phyloP scores from a whole-genome alignment of 2,329 filamentous ascomycete species.

The Pyricularia sp. region DNA sequence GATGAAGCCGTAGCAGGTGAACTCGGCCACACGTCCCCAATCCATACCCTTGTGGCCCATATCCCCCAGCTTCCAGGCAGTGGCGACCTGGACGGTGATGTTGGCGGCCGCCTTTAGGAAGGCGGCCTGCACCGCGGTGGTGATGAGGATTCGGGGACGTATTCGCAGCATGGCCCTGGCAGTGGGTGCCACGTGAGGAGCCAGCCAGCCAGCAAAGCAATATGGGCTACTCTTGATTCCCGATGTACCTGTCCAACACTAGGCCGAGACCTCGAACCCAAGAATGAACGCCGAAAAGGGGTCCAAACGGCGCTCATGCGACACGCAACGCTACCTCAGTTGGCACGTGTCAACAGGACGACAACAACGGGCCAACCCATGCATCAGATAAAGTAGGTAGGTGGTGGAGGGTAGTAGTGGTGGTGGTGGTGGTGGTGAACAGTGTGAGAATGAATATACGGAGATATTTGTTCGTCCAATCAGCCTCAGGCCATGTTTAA shows the following conservation, averaged over 20 bases:
- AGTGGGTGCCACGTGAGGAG: neutral
- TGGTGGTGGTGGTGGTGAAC: neutral
- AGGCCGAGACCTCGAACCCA: neutral
- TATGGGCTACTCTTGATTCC: neutral
- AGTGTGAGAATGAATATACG: neutral
- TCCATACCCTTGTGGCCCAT: conserved; percentile 6
- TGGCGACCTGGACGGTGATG: conserved; percentile 11
- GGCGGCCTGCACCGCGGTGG: conserved; percentile 8
- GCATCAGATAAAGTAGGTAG: neutral
- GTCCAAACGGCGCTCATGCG: neutral
- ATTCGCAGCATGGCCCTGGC: conserved; percentile 4
- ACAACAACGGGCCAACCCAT: neutral
- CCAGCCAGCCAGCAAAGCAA: neutral
- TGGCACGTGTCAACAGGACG: neutral
- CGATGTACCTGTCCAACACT: neutral
- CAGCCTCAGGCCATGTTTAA: neutral
- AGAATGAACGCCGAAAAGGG: neutral
- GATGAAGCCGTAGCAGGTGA: conserved; percentile 16
- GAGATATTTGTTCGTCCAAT: neutral
- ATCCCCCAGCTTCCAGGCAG: conserved; percentile 10
- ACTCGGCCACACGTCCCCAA: conserved; percentile 15
- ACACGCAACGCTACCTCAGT: neutral
- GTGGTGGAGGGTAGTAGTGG: neutral
- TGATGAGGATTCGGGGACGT: conserved; percentile 2
- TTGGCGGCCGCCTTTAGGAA: conserved; percentile 12